A percentile compares a stretch with the other conserved stretches of the same genome.
Conservation (phyloP, 495 filamentous ascomycete genomes). For the Aspergillus homomorphus region DNA sequence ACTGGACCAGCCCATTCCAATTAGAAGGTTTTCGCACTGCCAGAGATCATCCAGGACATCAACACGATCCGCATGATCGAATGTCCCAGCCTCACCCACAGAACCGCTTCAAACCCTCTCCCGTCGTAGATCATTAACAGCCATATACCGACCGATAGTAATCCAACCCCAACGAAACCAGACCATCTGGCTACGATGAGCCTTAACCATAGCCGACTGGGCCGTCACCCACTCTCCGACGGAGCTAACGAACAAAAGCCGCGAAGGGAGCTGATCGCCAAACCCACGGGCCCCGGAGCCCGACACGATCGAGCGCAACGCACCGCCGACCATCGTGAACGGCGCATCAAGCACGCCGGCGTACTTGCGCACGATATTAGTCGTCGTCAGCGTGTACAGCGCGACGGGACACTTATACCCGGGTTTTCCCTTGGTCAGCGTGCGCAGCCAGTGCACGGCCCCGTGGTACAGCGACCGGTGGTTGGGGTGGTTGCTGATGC, state of each 20-base stretch:
- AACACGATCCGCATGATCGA: background rate
- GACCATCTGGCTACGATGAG: constrained; percentile 92
- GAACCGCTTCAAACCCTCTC: constrained; percentile 48
- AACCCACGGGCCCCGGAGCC: constrained; percentile 33
- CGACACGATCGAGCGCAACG: constrained; percentile 35
- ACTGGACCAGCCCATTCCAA: no score
- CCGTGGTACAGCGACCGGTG: constrained; percentile 85
- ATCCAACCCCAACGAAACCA: constrained; percentile 99
- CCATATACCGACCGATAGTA: constrained; percentile 85
- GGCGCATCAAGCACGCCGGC: constrained; percentile 68
- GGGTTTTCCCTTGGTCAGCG: constrained; percentile 56
- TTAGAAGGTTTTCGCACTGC: no score
- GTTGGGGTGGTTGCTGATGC: constrained; percentile 85
- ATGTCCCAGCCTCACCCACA: no score
- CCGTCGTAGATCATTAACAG: constrained; percentile 80
- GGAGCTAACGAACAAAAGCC: constrained; percentile 68
- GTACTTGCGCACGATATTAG: constrained; percentile 76
- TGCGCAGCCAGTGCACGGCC: constrained; percentile 65
- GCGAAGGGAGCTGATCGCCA: constrained; percentile 40
- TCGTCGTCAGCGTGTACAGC: constrained; percentile 75
- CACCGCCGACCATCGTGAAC: constrained; percentile 53
- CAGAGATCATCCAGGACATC: background rate
- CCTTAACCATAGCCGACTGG: constrained; percentile 79
- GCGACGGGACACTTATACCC: constrained; percentile 73
- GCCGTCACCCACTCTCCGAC: constrained; percentile 60